Percentiles rank a stretch among this genome's conserved stretches.
Conservation (phyloP, 75 land plant genomes). For the Larix kaempferi region DNA sequence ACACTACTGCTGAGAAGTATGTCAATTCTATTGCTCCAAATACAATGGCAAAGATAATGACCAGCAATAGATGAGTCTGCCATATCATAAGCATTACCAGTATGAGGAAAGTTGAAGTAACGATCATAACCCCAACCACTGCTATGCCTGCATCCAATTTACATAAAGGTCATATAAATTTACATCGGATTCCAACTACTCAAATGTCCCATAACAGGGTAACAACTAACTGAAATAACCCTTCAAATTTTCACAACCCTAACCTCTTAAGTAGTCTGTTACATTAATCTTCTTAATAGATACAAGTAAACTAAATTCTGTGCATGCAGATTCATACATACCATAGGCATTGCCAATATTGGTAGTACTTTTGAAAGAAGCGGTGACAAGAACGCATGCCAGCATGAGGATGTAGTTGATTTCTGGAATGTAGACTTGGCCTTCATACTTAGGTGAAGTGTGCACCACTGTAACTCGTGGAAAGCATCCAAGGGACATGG, state of each 20-base stretch:
- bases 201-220: too few species aligned
- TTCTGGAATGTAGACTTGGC: constrained; percentile 71
- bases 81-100: constrained; percentile 48
- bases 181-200: too few species aligned
- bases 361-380: constrained; percentile 41
- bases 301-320: too few species aligned
- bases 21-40: constrained; percentile 22
- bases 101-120: constrained; percentile 25
- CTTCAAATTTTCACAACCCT: too few species aligned
- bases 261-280: too few species aligned
- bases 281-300: too few species aligned
- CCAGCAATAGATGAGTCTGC: constrained; percentile 16
- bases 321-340: neutral
- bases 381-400: constrained; percentile 38
- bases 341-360: constrained; percentile 68
- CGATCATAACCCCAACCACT: constrained; percentile 34
- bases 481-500: constrained; percentile 52
- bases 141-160: constrained; percentile 25
- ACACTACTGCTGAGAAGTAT: constrained; percentile 35
- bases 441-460: constrained; percentile 52
- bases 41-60: constrained; percentile 15
- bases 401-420: constrained; percentile 52
- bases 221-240: too few species aligned
- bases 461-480: constrained; percentile 52
- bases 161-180: too few species aligned